Conservation (phyloP, 2,329 filamentous ascomycete genomes). For the Blumeria hordei region DNA sequence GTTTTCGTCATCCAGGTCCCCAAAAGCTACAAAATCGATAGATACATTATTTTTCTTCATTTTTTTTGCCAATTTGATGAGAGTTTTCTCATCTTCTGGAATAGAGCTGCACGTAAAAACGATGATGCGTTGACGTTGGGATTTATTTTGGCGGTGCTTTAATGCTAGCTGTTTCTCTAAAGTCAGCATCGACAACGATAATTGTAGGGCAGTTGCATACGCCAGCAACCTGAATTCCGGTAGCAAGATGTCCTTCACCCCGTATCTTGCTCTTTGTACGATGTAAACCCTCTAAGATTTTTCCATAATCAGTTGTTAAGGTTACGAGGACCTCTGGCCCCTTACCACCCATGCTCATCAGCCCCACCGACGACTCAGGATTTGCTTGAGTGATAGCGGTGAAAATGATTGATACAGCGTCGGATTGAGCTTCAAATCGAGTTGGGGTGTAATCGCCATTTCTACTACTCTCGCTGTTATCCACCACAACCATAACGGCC, state of each 20-base stretch:
- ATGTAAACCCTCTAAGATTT: constrained; percentile 79
- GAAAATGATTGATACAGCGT: constrained; percentile 88
- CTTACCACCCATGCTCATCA: constrained; percentile 97
- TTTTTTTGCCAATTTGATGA: constrained; percentile 79
- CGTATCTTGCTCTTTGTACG: constrained; percentile 78
- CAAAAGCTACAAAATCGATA: constrained; percentile 87
- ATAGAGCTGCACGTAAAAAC: constrained; percentile 91
- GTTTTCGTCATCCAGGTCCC: constrained; percentile 73
- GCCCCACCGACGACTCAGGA: constrained; percentile 84
- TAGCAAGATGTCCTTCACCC: constrained; percentile 69
- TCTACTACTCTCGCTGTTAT: constrained; percentile 96
- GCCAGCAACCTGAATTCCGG: constrained; percentile 81
- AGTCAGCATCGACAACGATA: constrained; percentile 7
- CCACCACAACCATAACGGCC: constrained; percentile 98
- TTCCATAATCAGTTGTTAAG: constrained; percentile 85
- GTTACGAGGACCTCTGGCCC: constrained; percentile 95
- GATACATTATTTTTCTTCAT: constrained; percentile 96
- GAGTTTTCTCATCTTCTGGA: constrained; percentile 66
- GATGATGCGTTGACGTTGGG: constrained; percentile 87
- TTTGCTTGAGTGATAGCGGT: constrained; percentile 87
- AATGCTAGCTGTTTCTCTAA: constrained; percentile 46
- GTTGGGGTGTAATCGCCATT: constrained; percentile 87
- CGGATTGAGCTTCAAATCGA: constrained; percentile 85
- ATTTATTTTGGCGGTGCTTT: constrained; percentile 95
- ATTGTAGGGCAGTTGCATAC: constrained; percentile 27